A percentile compares a stretch with the other conserved stretches of the same genome.
Conservation (phyloP, 805 yeast species). For the Tetrapisispora phaffii region DNA sequence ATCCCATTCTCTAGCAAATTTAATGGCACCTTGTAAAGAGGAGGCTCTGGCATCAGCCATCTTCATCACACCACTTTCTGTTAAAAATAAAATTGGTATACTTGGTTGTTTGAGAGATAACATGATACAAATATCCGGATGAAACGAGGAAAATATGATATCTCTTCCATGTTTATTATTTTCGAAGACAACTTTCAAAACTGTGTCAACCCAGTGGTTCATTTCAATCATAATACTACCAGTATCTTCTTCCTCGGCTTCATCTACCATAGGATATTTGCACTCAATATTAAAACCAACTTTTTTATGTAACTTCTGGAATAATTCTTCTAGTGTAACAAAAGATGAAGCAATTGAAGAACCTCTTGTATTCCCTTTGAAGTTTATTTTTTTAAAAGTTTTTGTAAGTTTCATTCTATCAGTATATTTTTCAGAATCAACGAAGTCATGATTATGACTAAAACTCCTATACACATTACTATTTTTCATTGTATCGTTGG, state of each 20-base stretch:
- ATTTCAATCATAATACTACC: constrained; percentile 76
- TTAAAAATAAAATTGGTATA: constrained; percentile 79
- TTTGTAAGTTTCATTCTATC: constrained; percentile 78
- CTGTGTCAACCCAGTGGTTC: constrained; percentile 83
- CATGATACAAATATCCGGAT: constrained; percentile 84
- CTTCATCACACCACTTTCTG: constrained; percentile 74
- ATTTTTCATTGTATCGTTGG: background rate
- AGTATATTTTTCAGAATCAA: constrained; percentile 1
- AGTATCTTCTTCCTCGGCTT: constrained; percentile 80
- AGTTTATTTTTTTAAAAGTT: constrained; percentile 76
- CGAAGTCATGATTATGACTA: background rate
- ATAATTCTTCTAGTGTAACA: constrained; percentile 78
- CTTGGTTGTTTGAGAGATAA: constrained; percentile 87
- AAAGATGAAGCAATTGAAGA: constrained; percentile 83
- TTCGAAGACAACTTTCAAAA: constrained; percentile 69
- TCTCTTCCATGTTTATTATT: constrained; percentile 64
- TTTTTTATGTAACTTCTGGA: constrained; percentile 65
- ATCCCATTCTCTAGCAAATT: constrained; percentile 88
- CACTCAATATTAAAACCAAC: constrained; percentile 94
- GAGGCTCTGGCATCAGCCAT: constrained; percentile 89
- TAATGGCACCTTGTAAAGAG: constrained; percentile 79
- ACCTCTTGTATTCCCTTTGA: constrained; percentile 90
- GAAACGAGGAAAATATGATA: constrained; percentile 83
- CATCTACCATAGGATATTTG: constrained; percentile 92
- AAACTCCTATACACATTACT: background rate